Base-by-base conservation (phyloP, 306 rosid genomes). In the Castanea mollissima region DNA sequence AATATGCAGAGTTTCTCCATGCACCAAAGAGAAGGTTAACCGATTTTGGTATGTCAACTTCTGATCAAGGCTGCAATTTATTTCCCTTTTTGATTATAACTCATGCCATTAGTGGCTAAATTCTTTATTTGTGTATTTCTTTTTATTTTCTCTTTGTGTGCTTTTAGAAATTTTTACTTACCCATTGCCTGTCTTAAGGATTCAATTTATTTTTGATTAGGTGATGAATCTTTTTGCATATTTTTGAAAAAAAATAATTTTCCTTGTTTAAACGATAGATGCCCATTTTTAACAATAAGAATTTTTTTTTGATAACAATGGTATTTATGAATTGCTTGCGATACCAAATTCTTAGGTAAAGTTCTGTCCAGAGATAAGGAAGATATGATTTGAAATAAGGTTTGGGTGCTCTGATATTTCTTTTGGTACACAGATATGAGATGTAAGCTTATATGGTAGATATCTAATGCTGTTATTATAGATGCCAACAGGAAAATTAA, bases 1-100 rank as follows among this genome's bases (percentile, higher is more conserved):
- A 96, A 32, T 96, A 96, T 81, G 98, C 98, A 4, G 99, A 96
- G 87, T 96, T 96, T 88, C 99, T 96, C 83, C 99, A 96, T 84
- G 76, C 91, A 23, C 96, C 98, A 2, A 90, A 90, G 85, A 91
- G 78, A 92, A 91, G 82, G 83, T 88, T 89, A 35, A 38, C 89
- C 4, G 99, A 93, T 90, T 96, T 93, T 29, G 98, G 99, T 93
- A 85, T 57, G 77, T 80, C 19, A 69, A 71, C 68, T 82, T 81
- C 58, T 62, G 34, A 25, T 71, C 16, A 4, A 60, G 44, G 9
- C 63, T 71, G 77, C 25, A 59, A 34, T n/a, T 72, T 79, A 56
- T 49, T 12, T 49, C 54, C 15, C 74, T 71, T 41, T 78, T 76
- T 21, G 25, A 70, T 25, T 57, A 9, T 60, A 63, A 72, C 70